Base-by-base conservation (phyloP, 495 filamentous ascomycete genomes). In the Articulospora tetracladia region DNA sequence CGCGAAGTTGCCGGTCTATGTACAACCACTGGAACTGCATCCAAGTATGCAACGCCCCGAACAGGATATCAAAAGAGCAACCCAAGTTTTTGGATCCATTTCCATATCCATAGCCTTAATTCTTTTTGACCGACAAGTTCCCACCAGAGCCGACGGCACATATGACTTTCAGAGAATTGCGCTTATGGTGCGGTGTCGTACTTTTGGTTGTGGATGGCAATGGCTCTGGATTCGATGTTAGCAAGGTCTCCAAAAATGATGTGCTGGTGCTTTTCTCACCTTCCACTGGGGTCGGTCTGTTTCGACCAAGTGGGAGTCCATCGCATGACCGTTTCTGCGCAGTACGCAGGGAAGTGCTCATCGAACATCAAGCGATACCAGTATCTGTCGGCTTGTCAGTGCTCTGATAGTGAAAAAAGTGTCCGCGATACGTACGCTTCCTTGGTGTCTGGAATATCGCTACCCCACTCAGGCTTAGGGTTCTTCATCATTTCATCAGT, bases 341-440 rank as follows among this genome's bases (percentile, higher is more conserved):
- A 97, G 68, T 88, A 86, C 24, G 86, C 78, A 39, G 95, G 95
- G 83, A 98, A 98, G 74, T 91, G 93, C 80, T 98, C 94, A 72
- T 98, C 94, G 71, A 98, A 98, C 92, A 98, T 98, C 68, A 70
- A 76, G 64, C 94, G 87, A 79, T 98, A 98, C 95, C 94, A 98
- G 79, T 97, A 96, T 19, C 87, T 78, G 59, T 53, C 59, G 68
- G 22, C 50, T 60, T 70, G 63, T 66, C 24, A 63, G 57, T 36
- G 8, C 27, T 15, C 25, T 13, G 15, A n/a, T 17, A 8, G 28
- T 20, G 7, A 22, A 17, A 51, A 17, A 24, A 15, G 36, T n/a
- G 58, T 47, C 12, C 3, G 26, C 10, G 41, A 61, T 57, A 82
- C 86, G 64, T 83, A 92, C 83, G 92, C 93, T 78, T 98, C 94